phyloP scores from a whole-genome alignment of 2,329 filamentous ascomycete species.

The Pyrenophora tritici-repentis region DNA sequence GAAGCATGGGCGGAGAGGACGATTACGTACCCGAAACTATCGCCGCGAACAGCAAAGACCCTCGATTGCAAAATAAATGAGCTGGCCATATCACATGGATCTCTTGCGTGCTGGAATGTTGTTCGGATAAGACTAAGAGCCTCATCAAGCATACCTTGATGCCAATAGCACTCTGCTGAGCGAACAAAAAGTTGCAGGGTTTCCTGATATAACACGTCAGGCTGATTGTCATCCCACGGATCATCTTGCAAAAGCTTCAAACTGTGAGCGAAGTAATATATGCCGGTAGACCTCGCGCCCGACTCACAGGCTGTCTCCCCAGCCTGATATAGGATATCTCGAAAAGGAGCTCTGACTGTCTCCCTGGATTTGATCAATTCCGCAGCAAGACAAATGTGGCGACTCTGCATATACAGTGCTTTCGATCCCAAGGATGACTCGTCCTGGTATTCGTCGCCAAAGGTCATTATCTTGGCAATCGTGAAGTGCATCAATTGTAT shows the following conservation, averaged over 20 bases:
- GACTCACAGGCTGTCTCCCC: slow-evolving; percentile 79
- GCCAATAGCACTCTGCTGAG: slow-evolving; percentile 81
- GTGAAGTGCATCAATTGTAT: slow-evolving; percentile 77
- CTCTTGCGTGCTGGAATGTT: slow-evolving; percentile 72
- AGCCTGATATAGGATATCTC: slow-evolving; percentile 77
- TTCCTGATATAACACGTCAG: slow-evolving; percentile 84
- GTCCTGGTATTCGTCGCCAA: slow-evolving; percentile 65
- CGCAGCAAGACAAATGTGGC: slow-evolving; percentile 79
- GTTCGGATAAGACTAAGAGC: slow-evolving; percentile 71
- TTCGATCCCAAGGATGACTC: slow-evolving; percentile 56
- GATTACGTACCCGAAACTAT: slow-evolving; percentile 56
- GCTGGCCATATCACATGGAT: slow-evolving; percentile 77
- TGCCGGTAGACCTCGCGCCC: slow-evolving; percentile 78
- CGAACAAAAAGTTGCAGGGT: slow-evolving; percentile 73
- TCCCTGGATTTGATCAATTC: slow-evolving; percentile 74
- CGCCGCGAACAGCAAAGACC: slow-evolving; percentile 74
- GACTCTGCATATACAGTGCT: slow-evolving; percentile 71
- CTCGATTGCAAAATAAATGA: slow-evolving; percentile 83
- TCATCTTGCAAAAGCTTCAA: slow-evolving; percentile 77
- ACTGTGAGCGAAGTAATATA: slow-evolving; percentile 79
- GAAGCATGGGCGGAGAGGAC: not conserved
- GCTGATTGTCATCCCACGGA: slow-evolving; percentile 71
- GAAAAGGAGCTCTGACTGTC: slow-evolving; percentile 65
- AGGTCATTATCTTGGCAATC: slow-evolving; percentile 79
- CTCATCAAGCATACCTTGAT: slow-evolving; percentile 71